Percentiles rank a stretch among this genome's conserved stretches.
phyloP scores from a whole-genome alignment of 2,329 filamentous ascomycete genomes.

The Colletotrichum ledebouriae region DNA sequence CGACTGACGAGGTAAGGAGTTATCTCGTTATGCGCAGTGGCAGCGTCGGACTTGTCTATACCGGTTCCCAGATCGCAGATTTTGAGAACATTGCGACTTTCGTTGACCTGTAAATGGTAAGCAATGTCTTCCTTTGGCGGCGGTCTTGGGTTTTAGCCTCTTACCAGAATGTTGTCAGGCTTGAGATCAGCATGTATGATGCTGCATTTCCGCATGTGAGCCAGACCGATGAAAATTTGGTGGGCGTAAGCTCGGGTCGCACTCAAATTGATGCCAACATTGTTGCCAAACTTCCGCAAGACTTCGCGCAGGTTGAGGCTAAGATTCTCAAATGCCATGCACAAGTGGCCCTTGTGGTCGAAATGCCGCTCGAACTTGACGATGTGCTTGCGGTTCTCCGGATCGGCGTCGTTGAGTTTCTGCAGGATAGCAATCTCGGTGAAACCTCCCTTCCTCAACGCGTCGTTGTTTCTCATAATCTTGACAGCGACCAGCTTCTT shows the following conservation, averaged over 20 bases:
- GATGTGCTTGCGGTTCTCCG: constrained; percentile 91
- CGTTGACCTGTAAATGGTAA: constrained; percentile 73
- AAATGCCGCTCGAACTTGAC: constrained; percentile 90
- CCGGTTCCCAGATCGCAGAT: constrained; percentile 98
- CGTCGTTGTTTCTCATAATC: constrained; percentile 96
- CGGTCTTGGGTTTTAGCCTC: constrained; percentile 45
- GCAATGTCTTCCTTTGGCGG: constrained; percentile 8
- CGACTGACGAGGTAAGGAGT: constrained; percentile 96
- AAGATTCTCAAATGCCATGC: constrained; percentile 96
- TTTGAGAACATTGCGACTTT: constrained; percentile 86
- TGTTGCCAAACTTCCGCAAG: constrained; percentile 94
- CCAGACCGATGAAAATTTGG: constrained; percentile 92
- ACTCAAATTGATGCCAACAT: constrained; percentile 89
- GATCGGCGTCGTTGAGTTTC: constrained; percentile 87
- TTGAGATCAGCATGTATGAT: constrained; percentile 97
- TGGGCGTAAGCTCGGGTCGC: constrained; percentile 91
- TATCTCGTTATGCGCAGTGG: constrained; percentile 81
- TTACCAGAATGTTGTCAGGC: constrained; percentile 93
- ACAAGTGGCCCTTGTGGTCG: constrained; percentile 94
- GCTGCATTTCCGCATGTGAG: constrained; percentile 90
- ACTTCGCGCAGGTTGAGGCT: constrained; percentile 94
- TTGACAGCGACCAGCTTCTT: constrained; percentile 92
- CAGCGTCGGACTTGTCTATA: constrained; percentile 85
- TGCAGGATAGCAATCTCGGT: constrained; percentile 95
- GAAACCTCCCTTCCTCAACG: constrained; percentile 89